Evolutionary conservation across 805 yeast species (phyloP).

Genomic region (Ogataea chonburiensis): DNA sequence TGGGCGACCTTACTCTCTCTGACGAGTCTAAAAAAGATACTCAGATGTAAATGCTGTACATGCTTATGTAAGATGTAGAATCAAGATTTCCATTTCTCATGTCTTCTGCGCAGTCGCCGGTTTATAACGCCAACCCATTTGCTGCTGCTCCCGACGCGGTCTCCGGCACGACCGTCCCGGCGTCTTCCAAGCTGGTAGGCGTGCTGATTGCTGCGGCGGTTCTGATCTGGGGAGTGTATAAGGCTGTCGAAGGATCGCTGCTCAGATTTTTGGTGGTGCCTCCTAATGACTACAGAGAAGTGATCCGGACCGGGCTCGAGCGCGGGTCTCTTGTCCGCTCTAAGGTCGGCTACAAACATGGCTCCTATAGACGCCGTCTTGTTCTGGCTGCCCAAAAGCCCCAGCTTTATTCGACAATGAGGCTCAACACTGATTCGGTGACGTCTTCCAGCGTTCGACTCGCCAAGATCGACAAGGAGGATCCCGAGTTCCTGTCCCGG

Average conservation of each 20-base stretch:
- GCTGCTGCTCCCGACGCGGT: background rate
- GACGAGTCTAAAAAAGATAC: slow-evolving; percentile 27
- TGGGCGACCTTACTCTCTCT: slow-evolving; percentile 24
- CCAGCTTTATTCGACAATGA: slow-evolving; percentile 35
- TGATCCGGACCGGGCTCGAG: slow-evolving; percentile 22
- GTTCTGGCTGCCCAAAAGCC: slow-evolving; percentile 34
- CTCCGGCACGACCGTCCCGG: background rate
- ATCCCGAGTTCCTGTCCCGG: slow-evolving; percentile 19
- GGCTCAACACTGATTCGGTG: slow-evolving; percentile 24
- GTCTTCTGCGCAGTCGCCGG: slow-evolving; percentile 1
- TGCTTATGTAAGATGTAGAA: slow-evolving; percentile 4
- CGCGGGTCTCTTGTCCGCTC: slow-evolving; percentile 22
- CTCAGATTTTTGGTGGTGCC: slow-evolving; percentile 30
- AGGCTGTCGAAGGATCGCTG: slow-evolving; percentile 20
- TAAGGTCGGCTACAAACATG: slow-evolving; percentile 28
- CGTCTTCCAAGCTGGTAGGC: background rate
- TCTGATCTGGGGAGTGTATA: slow-evolving; percentile 16
- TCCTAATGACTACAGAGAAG: slow-evolving; percentile 28
- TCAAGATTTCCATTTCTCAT: background rate
- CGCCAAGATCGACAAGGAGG: slow-evolving; percentile 29
- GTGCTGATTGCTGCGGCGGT: slow-evolving; percentile 8
- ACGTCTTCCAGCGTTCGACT: slow-evolving; percentile 25
- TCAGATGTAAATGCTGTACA: slow-evolving; percentile 24
- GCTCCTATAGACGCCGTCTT: slow-evolving; percentile 32
- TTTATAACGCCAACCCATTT: background rate